These are phyloP conservation scores for Scorias spongiosa DNA, from an alignment of 2,329 filamentous ascomycete genomes.

Conservation along the genomic window DNA sequence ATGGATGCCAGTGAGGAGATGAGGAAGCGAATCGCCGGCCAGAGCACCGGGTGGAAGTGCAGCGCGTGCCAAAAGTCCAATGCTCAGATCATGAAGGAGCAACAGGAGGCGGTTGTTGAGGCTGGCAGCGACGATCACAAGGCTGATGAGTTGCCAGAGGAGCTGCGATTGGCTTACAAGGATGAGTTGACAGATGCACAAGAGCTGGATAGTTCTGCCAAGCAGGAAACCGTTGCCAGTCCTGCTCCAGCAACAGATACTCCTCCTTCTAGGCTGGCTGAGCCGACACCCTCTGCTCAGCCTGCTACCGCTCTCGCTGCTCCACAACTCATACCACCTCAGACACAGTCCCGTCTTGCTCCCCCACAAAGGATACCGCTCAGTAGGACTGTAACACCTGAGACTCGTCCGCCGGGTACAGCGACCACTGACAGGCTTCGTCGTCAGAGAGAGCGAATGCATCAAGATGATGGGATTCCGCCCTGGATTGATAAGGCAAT, in stretches of 20 bases:
- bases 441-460: neutral
- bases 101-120: conserved; percentile 42
- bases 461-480: conserved; percentile 38
- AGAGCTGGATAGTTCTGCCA: too few species aligned
- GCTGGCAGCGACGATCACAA: conserved; percentile 26
- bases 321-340: conserved; percentile 1
- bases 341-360: neutral
- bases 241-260: neutral
- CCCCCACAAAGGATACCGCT: neutral
- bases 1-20: conserved; percentile 59
- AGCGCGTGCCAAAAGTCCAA: conserved; percentile 55
- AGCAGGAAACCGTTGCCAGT: neutral
- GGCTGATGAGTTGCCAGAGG: conserved; percentile 34
- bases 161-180: conserved; percentile 52
- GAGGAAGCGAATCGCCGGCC: conserved; percentile 51
- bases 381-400: neutral
- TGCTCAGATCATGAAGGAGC: conserved; percentile 56
- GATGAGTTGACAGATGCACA: conserved; percentile 42
- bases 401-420: neutral
- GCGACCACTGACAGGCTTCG: neutral
- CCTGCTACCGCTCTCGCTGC: neutral
- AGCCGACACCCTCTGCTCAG: conserved; percentile 4
- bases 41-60: conserved; percentile 55
- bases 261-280: conserved; percentile 11
- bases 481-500: conserved; percentile 74